Base-by-base conservation (phyloP, 768 basidiomycete genomes). In the Scleroderma bovista region DNA sequence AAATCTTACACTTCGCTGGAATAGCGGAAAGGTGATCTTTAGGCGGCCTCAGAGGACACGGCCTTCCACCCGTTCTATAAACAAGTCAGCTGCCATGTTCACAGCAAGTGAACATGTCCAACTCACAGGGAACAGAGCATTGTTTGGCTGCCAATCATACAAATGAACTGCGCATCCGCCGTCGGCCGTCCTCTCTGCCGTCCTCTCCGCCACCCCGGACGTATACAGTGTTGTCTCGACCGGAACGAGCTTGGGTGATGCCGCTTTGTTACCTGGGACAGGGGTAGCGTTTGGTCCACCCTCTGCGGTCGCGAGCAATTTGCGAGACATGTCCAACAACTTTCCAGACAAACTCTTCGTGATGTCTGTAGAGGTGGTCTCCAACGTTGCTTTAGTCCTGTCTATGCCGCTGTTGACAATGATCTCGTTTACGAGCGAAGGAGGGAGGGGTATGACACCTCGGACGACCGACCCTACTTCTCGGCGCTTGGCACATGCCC, bases 361-460 rank as follows among this genome's bases (percentile, higher is more conserved):
- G 34, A 63, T 54, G 17, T 57, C 48, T 13, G 12, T 48, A 15
- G 51, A 15, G 0, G 55, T 60, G 13, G 22, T 33, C 3, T 51
- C 54, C 44, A 62, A 42, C 17, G 57, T 56, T 26, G 41, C 44
- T 26, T 44, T 29, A n/a, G 44, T n/a, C 1, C 26, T 15, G 4
- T 44, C 46, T 12, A 47, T 32, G 24, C 41, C 49, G 29, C 44
- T 54, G 15, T 51, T 42, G 15, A 57, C 51, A 17, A 64, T 47
- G 48, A 64, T 52, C 0, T 59, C 56, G 31, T 62, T 48, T 46
- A 66, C 48, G 43, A 66, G 4, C 24, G 48, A 15, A 29, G 51
- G n/a, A 2, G 62, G 55, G 15, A 64, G 52, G 38, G 52, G 50
- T 46, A 65, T 67, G 19, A 65, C 49, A 6, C 65, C 63, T 23